Evolutionary conservation across 176 grass and related monocot genomes (phyloP), one percentile per base, ranked within the genome.

Genomic region (Eleusine indica): DNA sequence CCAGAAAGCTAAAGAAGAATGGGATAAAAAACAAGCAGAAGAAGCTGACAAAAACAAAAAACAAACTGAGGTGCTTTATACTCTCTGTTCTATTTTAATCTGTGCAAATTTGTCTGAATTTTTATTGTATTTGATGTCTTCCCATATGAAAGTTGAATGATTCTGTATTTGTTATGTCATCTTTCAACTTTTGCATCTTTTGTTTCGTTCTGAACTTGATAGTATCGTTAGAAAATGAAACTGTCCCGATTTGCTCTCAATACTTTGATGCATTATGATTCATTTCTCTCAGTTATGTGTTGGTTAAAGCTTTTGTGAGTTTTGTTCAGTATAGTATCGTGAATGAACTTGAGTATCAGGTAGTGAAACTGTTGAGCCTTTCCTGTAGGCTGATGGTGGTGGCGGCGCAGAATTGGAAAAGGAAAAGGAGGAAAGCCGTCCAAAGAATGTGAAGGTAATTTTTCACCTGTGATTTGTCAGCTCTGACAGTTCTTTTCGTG

Each of bases 1-100:
- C 70, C 85, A 91, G 71, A 96, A 96, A 88, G 93, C 91, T 60
- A 99, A 99, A 87, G 96, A 99, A 83, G 93, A 94, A 60, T 96
- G 93, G 89, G 93, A 99, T 73, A 91, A 94, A 84, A 99, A 99
- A 56, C 96, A 99, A 80, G 83, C 93, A 57, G 93, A 94, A 79
- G 82, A 91, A 88, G 82, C 89, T 40, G 96, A 94, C 73, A 99
- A 96, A 83, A 85, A 84, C 63, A 89, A 85, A 84, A 99, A 99
- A 84, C 85, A 94, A 89, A 99, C 89, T 68, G 96, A 99, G 83
- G 96, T 95, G 22, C 68, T 86, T 30, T 58, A 79, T 83, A 43
- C 68, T 46, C 87, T 70, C 70, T 71, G 60, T 76, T 73, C 38
- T 11, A 53, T 67, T 46, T n/a, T 7, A 42, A 1, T 78, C 49